Base-by-base conservation (phyloP, 768 basidiomycete species). In the Lepiota brunneoincarnata region DNA sequence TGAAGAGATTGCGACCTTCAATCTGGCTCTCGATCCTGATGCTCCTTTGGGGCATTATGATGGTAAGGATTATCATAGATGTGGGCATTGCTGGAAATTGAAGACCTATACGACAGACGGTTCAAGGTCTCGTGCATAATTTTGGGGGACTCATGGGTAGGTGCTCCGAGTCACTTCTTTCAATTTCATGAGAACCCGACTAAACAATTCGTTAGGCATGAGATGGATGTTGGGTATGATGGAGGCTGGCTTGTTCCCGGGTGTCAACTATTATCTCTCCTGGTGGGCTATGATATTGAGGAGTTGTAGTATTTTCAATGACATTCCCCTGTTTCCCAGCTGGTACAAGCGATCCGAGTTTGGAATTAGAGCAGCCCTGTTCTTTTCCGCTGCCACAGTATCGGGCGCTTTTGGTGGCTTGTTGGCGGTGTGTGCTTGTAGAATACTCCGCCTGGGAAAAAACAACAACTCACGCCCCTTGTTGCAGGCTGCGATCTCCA, bases 341-440 rank as follows among this genome's bases (percentile, higher is more conserved):
- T 80, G 75, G 79, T 77, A 76, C 60, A 79, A 84, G 60, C 86
- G 89, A 34, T 83, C 83, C 12, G 91, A 93, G 62, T 89, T 89
- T 58, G 89, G 87, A 54, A 72, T 84, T 68, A 60, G 76, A 6
- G 77, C 83, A 21, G 83, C 86, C 0, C 62, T 89, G 24, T 90
- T 89, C 70, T 90, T 89, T 71, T 82, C 83, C 0, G 86, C 90
- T 2, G 89, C 90, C 0, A 90, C 87, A 2, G 80, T 89, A 0
- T 84, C 88, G 2, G 91, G 90, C n/a, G 89, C 89, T 18, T 91
- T 91, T 58, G 87, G 87, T 49, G 87, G 87, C 46, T 71, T 89
- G 17, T 80, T 90, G 44, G 86, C 87, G 34, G 87, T 87, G 61
- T 38, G 71, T 56, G 38, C 66, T 31, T 9, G 7, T 9, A 31